phyloP scores from a whole-genome alignment of 78 protist genomes.

The Abeoforma whisleri region DNA sequence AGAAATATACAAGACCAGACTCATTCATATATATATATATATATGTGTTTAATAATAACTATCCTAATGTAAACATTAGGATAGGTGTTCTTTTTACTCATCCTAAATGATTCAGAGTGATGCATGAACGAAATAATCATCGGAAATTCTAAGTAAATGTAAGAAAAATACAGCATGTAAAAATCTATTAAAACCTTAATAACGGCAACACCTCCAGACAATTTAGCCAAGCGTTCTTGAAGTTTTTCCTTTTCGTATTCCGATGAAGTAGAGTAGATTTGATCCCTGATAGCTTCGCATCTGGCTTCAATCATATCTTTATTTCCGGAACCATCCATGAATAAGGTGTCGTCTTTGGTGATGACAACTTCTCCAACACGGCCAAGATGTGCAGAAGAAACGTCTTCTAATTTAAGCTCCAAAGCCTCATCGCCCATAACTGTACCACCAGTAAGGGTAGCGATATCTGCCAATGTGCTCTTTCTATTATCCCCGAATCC shows the following conservation, averaged over 20 bases:
- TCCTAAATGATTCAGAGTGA: too few species aligned
- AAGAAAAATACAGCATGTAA: not conserved
- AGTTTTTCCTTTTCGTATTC: constrained; percentile 81
- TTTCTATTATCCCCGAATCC: constrained; percentile 96
- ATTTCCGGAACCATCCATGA: constrained; percentile 87
- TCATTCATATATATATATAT: not conserved
- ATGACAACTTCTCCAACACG: constrained; percentile 63
- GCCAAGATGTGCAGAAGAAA: constrained; percentile 68
- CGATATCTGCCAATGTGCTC: constrained; percentile 88
- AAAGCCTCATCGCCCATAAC: constrained; percentile 63
- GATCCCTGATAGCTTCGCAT: constrained; percentile 64
- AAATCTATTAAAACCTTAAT: constrained; percentile 55
- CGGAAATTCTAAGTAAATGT: not conserved
- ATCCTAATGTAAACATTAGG: not conserved
- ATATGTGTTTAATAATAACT: not conserved
- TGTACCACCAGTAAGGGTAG: constrained; percentile 86
- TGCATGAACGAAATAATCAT: not conserved
- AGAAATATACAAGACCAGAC: not conserved
- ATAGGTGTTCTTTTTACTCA: too few species aligned
- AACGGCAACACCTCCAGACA: constrained; percentile 95
- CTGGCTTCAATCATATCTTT: constrained; percentile 74
- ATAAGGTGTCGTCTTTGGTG: constrained; percentile 82
- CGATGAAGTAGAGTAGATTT: constrained; percentile 58
- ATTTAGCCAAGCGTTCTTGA: constrained; percentile 90
- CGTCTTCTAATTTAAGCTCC: constrained; percentile 32